Percentiles rank a stretch among this genome's conserved stretches.
phyloP scores from a whole-genome alignment of 768 basidiomycete genomes.

The Austroboletus eburneus region DNA sequence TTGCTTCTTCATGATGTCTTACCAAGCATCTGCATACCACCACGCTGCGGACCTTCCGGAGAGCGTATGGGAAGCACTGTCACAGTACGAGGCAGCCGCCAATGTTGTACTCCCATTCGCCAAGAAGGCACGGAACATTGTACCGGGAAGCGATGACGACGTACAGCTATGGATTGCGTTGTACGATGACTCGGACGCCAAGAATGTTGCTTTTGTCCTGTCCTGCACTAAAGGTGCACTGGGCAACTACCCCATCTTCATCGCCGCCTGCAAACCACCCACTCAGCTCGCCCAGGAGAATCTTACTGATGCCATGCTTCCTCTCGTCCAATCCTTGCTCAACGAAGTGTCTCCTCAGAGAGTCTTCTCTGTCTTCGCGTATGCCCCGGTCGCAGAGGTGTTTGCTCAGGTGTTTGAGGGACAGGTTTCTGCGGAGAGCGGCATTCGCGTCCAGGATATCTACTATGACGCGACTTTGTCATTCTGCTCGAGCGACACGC shows the following conservation, averaged over 20 bases:
- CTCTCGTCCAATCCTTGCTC: neutral
- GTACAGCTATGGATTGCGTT: slow-evolving; percentile 30
- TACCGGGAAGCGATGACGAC: too few species aligned
- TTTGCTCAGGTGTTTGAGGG: slow-evolving; percentile 49
- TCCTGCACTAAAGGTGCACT: slow-evolving; percentile 52
- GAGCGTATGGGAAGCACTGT: slow-evolving; percentile 30
- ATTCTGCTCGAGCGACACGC: slow-evolving; percentile 45
- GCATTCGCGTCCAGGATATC: slow-evolving; percentile 32
- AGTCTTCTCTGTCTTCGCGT: slow-evolving; percentile 65
- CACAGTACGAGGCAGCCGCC: slow-evolving; percentile 27
- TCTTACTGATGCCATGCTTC: neutral
- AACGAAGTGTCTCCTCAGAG: slow-evolving; percentile 34
- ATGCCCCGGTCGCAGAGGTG: slow-evolving; percentile 38
- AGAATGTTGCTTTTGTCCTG: slow-evolving; percentile 39
- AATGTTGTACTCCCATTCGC: slow-evolving; percentile 43
- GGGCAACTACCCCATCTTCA: slow-evolving; percentile 56
- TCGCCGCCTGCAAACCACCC: neutral
- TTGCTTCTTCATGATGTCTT: slow-evolving; percentile 15
- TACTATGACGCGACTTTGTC: slow-evolving; percentile 65
- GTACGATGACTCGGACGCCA: slow-evolving; percentile 14
- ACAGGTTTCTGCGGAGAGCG: slow-evolving; percentile 2
- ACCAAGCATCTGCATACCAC: slow-evolving; percentile 3
- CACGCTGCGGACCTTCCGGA: slow-evolving; percentile 13
- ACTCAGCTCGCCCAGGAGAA: neutral
- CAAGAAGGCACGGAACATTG: slow-evolving; percentile 16